Percentiles rank a stretch among this genome's conserved stretches.
Conservation (phyloP, 192 early-diverging fungal species). For the Chytriomyces sp. region DNA sequence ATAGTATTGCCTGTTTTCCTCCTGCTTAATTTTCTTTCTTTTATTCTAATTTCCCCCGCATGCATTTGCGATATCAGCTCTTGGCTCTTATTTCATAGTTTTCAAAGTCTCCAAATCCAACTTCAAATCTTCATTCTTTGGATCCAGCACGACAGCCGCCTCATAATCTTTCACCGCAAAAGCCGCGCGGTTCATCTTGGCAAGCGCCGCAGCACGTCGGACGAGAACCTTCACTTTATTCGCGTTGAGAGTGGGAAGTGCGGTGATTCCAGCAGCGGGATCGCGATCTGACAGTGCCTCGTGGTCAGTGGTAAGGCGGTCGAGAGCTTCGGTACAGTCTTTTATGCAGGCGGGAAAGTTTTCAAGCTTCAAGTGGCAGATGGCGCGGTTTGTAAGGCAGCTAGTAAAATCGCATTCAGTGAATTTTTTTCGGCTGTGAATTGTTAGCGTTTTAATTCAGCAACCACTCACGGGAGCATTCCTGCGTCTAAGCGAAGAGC, state of each 20-base stretch:
- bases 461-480: conserved; percentile 54
- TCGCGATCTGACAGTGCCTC: conserved; percentile 23
- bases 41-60: too few relatives aligned
- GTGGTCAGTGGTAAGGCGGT: conserved; percentile 42
- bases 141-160: conserved; percentile 59
- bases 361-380: conserved; percentile 62
- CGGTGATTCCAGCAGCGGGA: conserved; percentile 33
- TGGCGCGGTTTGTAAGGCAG: conserved; percentile 68
- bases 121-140: conserved; percentile 46
- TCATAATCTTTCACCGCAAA: conserved; percentile 67
- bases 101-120: conserved; percentile 25
- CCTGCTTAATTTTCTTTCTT: neutral
- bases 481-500: conserved; percentile 66
- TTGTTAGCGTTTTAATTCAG: neutral
- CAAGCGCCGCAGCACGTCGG: conserved; percentile 67
- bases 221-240: conserved; percentile 61
- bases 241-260: conserved; percentile 49
- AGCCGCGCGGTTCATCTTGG: conserved; percentile 56
- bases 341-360: conserved; percentile 56
- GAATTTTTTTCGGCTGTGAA: neutral
- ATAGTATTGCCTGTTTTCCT: too few relatives aligned
- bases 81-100: conserved; percentile 19
- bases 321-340: conserved; percentile 68
- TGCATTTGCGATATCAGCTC: too few relatives aligned
- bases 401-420: too few relatives aligned